Conservation (phyloP, 768 basidiomycete species). For the Tulasnella sp. region DNA sequence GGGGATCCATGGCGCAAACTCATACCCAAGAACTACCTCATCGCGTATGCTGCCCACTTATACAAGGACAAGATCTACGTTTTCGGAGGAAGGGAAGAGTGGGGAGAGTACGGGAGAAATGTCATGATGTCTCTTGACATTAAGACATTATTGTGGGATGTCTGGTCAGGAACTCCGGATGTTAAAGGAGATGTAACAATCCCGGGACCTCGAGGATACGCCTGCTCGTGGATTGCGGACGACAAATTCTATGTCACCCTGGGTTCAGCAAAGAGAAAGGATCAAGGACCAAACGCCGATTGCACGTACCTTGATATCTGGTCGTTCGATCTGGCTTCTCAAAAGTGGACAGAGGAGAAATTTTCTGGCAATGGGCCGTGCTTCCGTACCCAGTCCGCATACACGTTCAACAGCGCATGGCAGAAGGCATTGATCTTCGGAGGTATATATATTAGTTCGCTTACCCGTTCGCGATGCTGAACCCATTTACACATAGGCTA, state of each 20-base stretch:
- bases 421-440: slow-evolving; percentile 42
- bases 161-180: slow-evolving; percentile 31
- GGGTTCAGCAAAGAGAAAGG: slow-evolving; percentile 30
- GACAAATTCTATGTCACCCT: slow-evolving; percentile 39
- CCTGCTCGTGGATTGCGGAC: slow-evolving; percentile 39
- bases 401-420: slow-evolving; percentile 37
- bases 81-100: slow-evolving; percentile 39
- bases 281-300: slow-evolving; percentile 32
- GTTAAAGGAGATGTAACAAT: slow-evolving; percentile 30
- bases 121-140: slow-evolving; percentile 42
- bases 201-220: slow-evolving; percentile 40
- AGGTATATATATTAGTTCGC: slow-evolving; percentile 40
- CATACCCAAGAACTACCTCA: slow-evolving; percentile 21
- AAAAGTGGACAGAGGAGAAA: slow-evolving; percentile 38
- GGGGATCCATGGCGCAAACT: slow-evolving; percentile 29
- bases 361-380: slow-evolving; percentile 38
- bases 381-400: slow-evolving; percentile 37
- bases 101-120: slow-evolving; percentile 38
- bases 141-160: slow-evolving; percentile 36
- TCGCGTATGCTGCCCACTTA: slow-evolving; percentile 29
- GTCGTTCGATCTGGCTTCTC: slow-evolving; percentile 37
- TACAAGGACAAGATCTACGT: slow-evolving; percentile 40
- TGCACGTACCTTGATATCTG: slow-evolving; percentile 39
- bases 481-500: not conserved
- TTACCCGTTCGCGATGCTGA: no score